Conservation (phyloP, 805 yeast species). For the Lipomyces spencermartinsiae region DNA sequence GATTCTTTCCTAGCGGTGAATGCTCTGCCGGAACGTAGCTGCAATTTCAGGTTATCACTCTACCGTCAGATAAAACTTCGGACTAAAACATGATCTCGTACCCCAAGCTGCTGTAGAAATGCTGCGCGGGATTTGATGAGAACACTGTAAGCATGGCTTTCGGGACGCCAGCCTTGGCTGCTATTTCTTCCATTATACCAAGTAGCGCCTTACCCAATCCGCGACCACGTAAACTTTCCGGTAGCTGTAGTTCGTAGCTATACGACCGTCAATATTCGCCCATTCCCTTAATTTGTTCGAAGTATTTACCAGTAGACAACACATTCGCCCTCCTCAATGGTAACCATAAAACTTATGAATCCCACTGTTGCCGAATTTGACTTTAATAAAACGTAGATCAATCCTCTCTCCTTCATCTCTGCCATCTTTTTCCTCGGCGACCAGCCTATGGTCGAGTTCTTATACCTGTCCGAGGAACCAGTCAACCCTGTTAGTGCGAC, state of each 20-base stretch:
- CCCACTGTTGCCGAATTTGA: constrained; percentile 19
- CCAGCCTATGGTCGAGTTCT: constrained; percentile 36
- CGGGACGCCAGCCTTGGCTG: constrained; percentile 14
- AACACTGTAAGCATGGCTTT: constrained; percentile 40
- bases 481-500: neutral
- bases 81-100: constrained; percentile 2
- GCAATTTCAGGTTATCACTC: neutral
- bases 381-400: constrained; percentile 33
- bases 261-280: neutral
- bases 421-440: constrained; percentile 24
- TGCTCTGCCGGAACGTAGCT: constrained; percentile 17
- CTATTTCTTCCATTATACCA: constrained; percentile 25
- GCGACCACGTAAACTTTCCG: constrained; percentile 10
- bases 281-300: neutral
- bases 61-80: neutral
- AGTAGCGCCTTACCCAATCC: constrained; percentile 35
- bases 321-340: constrained; percentile 33
- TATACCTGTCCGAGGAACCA: constrained; percentile 19
- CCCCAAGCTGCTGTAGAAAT: constrained; percentile 33
- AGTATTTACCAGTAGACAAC: constrained; percentile 36
- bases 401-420: constrained; percentile 38
- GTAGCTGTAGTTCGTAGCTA: constrained; percentile 39
- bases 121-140: constrained; percentile 34
- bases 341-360: constrained; percentile 38
- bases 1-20: constrained; percentile 25